phyloP scores from a whole-genome alignment of 176 grass and related monocot genomes.

The Triticum aestivum region DNA sequence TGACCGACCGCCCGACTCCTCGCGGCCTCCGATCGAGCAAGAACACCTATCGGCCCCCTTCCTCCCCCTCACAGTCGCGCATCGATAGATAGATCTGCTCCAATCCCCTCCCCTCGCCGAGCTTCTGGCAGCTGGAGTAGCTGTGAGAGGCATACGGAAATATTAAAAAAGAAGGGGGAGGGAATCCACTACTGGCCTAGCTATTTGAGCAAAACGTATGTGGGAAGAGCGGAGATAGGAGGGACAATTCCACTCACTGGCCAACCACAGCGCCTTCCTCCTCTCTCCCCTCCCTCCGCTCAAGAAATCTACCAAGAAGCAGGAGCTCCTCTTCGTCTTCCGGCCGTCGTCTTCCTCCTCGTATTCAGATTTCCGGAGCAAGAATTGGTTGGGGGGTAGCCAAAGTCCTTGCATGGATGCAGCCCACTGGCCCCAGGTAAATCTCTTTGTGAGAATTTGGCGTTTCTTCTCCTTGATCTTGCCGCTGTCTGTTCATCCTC shows the following conservation, averaged over 20 bases:
- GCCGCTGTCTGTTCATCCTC: conserved; percentile 41
- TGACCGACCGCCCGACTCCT: conserved; percentile 11
- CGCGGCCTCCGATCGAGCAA: conserved; percentile 19
- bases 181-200: conserved; percentile 42
- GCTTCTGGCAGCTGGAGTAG: conserved; percentile 29
- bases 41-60: not conserved
- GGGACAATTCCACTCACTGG: conserved; percentile 54
- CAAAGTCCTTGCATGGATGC: conserved; percentile 59
- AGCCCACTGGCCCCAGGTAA: conserved; percentile 83
- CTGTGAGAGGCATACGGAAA: conserved; percentile 30
- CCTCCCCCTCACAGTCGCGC: not conserved
- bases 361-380: not conserved
- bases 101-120: not conserved
- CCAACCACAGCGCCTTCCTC: conserved; percentile 37
- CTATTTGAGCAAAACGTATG: conserved; percentile 40
- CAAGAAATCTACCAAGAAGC: conserved; percentile 28
- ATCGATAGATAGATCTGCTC: not conserved
- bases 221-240: conserved; percentile 6
- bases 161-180: conserved; percentile 29
- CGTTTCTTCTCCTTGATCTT: conserved; percentile 25
- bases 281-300: not conserved
- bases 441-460: conserved; percentile 31
- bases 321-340: conserved; percentile 18
- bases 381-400: conserved; percentile 15
- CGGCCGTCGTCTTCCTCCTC: conserved; percentile 8